Evolutionary conservation across 2,329 filamentous ascomycete genomes (phyloP).

Genomic region (Fusarium marasasianum): DNA sequence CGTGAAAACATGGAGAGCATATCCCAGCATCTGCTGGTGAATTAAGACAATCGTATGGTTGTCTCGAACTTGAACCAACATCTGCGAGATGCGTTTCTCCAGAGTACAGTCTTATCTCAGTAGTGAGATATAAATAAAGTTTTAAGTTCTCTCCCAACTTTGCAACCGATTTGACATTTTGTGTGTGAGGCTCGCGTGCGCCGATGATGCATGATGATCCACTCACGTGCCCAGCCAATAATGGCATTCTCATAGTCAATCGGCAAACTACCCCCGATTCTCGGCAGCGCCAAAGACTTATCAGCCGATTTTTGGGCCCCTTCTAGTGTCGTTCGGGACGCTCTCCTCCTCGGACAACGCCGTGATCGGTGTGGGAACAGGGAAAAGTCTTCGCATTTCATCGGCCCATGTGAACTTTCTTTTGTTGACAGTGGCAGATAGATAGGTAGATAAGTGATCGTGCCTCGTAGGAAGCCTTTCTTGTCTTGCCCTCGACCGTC

Average conservation of each 20-base stretch:
- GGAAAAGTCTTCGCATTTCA: slow-evolving; percentile 32
- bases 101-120: slow-evolving; percentile 7
- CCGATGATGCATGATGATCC: neutral
- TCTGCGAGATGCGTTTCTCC: slow-evolving; percentile 5
- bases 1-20: slow-evolving; percentile 20
- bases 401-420: slow-evolving; percentile 22
- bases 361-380: slow-evolving; percentile 40
- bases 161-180: neutral
- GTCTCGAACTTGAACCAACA: neutral
- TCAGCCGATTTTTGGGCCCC: slow-evolving; percentile 17
- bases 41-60: neutral
- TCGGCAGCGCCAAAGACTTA: slow-evolving; percentile 23
- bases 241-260: neutral
- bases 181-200: neutral
- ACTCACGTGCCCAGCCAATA: slow-evolving; percentile 21
- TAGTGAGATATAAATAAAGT: slow-evolving; percentile 35
- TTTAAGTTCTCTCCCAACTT: slow-evolving; percentile 23
- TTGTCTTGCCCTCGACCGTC: slow-evolving; percentile 10
- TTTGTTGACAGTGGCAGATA: slow-evolving; percentile 22
- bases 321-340: slow-evolving; percentile 8
- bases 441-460: slow-evolving; percentile 32
- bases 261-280: slow-evolving; percentile 30
- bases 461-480: neutral
- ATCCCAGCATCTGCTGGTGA: neutral
- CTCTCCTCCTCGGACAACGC: slow-evolving; percentile 29